Evolutionary conservation across 2,329 filamentous ascomycete species (phyloP).

Genomic region (Helotiales sp.): DNA sequence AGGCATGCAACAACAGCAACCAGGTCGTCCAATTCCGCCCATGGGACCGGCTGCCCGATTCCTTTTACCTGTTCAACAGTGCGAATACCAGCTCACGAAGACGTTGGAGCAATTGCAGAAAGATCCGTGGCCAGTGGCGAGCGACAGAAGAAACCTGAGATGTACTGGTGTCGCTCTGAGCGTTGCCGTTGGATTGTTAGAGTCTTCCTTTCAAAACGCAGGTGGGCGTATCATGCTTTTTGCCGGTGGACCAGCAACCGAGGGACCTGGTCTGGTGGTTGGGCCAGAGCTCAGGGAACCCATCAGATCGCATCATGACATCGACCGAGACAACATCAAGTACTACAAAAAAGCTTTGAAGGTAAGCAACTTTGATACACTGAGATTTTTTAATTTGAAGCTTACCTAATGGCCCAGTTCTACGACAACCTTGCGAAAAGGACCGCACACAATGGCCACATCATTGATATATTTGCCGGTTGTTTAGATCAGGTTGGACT

Average conservation of each 20-base stretch:
- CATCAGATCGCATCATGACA: slow-evolving; percentile 97
- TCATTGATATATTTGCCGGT: slow-evolving; percentile 96
- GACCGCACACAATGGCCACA: slow-evolving; percentile 92
- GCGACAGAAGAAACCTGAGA: slow-evolving; percentile 84
- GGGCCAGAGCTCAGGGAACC: slow-evolving; percentile 93
- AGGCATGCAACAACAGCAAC: slow-evolving; percentile 65
- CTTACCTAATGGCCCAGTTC: slow-evolving; percentile 56
- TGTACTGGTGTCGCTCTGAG: slow-evolving; percentile 97
- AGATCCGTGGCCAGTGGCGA: slow-evolving; percentile 96
- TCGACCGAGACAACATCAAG: slow-evolving; percentile 98
- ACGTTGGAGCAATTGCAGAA: slow-evolving; percentile 93
- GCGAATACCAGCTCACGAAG: slow-evolving; percentile 96
- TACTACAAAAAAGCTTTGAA: slow-evolving; percentile 99
- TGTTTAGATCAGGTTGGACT: slow-evolving; percentile 97
- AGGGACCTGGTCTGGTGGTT: slow-evolving; percentile 96
- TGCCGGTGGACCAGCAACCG: slow-evolving; percentile 89
- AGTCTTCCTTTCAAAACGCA: slow-evolving; percentile 93
- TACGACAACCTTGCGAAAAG: slow-evolving; percentile 94
- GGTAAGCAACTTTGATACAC: slow-evolving; percentile 48
- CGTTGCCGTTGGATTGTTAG: slow-evolving; percentile 87
- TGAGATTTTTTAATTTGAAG: neutral
- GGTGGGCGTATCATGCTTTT: slow-evolving; percentile 97
- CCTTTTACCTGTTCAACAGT: slow-evolving; percentile 89
- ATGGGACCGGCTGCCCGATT: slow-evolving; percentile 86
- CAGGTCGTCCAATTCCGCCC: slow-evolving; percentile 71